Conservation (phyloP, 2,329 filamentous ascomycete genomes). For the Sarocladium brachiariae region DNA sequence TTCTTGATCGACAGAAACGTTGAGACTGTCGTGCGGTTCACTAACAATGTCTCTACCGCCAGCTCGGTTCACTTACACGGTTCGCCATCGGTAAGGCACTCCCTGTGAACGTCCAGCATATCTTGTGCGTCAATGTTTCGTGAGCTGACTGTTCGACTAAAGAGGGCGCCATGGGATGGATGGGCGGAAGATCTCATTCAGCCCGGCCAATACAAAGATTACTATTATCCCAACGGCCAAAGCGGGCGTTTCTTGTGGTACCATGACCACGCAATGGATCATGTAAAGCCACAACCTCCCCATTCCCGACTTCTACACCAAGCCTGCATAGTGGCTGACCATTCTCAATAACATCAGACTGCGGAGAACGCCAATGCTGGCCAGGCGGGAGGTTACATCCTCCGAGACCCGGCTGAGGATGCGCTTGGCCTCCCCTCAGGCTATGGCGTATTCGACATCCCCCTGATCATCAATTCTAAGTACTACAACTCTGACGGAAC, state of each 20-base stretch:
- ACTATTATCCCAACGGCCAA: conserved; percentile 54
- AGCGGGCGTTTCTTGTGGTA: conserved; percentile 49
- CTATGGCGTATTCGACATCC: conserved; percentile 46
- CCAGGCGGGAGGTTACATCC: conserved; percentile 49
- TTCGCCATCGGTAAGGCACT: conserved; percentile 22
- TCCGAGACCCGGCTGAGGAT: conserved; percentile 43
- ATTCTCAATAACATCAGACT: too few relatives aligned
- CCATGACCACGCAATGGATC: conserved; percentile 37
- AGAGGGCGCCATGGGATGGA: conserved; percentile 67
- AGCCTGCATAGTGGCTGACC: too few relatives aligned
- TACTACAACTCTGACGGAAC: conserved; percentile 44
- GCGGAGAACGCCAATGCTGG: conserved; percentile 50
- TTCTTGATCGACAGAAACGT: conserved; percentile 40
- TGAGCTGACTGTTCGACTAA: too few relatives aligned
- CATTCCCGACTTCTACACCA: too few relatives aligned
- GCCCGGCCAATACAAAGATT: conserved; percentile 51
- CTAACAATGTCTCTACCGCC: conserved; percentile 38
- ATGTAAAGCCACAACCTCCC: conserved; percentile 20
- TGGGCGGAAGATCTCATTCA: conserved; percentile 36
- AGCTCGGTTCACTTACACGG: conserved; percentile 49
- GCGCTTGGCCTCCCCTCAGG: conserved; percentile 39
- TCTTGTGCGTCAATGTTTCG: too few relatives aligned
- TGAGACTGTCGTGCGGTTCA: conserved; percentile 46
- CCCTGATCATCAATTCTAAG: conserved; percentile 42
- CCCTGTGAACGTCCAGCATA: too few relatives aligned